These are phyloP conservation scores for Fusarium sp. DNA, from an alignment of 2,329 filamentous ascomycete genomes.

Conservation along the genomic window DNA sequence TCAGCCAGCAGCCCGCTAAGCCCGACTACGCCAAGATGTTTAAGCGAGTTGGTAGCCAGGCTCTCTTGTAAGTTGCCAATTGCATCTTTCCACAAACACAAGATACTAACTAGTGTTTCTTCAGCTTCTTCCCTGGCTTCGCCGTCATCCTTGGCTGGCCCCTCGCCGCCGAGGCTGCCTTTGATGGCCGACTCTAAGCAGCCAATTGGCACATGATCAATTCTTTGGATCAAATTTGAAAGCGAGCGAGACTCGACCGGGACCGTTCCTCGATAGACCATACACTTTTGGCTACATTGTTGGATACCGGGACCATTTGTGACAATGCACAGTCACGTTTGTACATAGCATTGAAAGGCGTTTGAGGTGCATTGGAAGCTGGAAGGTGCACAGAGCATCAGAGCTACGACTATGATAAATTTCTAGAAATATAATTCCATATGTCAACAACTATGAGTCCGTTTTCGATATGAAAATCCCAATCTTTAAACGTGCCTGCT, in stretches of 20 bases:
- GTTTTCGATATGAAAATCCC: not conserved
- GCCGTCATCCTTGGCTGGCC: slow-evolving; percentile 52
- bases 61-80: slow-evolving; percentile 48
- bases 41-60: slow-evolving; percentile 48
- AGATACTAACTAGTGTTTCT: slow-evolving; percentile 17
- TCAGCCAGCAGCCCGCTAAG: slow-evolving; percentile 42
- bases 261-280: slow-evolving; percentile 18
- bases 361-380: slow-evolving; percentile 41
- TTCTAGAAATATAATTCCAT: slow-evolving; percentile 45
- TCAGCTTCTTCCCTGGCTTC: slow-evolving; percentile 52
- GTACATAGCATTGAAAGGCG: slow-evolving; percentile 48
- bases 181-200: slow-evolving; percentile 50
- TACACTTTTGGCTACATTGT: not conserved
- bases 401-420: slow-evolving; percentile 42
- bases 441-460: slow-evolving; percentile 31
- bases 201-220: slow-evolving; percentile 5
- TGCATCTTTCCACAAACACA: not conserved
- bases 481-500: not conserved
- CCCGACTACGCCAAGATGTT: slow-evolving; percentile 49
- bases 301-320: slow-evolving; percentile 24
- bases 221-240: slow-evolving; percentile 25
- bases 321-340: slow-evolving; percentile 39
- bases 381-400: slow-evolving; percentile 40
- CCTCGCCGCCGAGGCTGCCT: slow-evolving; percentile 40
- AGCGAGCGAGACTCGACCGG: slow-evolving; percentile 34